These are phyloP conservation scores for Fonsecaea pedrosoi DNA, from an alignment of 2,329 filamentous ascomycete genomes.

Conservation along the genomic window DNA sequence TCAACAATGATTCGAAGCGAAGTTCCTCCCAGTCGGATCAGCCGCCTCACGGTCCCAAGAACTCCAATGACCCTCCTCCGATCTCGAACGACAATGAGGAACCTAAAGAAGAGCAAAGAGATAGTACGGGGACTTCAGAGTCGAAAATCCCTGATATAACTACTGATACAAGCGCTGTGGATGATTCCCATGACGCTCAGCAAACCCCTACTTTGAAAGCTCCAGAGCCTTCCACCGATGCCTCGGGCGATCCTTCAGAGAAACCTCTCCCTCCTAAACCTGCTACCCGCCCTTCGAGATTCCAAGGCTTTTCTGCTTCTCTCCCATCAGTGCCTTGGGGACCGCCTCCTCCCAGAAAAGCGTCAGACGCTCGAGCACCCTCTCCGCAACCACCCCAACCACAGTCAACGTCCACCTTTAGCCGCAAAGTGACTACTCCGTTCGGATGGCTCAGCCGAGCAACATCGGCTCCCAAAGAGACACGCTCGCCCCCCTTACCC, in stretches of 20 bases:
- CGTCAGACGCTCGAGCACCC: slow-evolving; percentile 40
- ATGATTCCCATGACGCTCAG: slow-evolving; percentile 25
- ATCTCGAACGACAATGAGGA: slow-evolving; percentile 12
- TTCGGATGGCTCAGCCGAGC: slow-evolving; percentile 61
- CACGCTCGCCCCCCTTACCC: slow-evolving; percentile 64
- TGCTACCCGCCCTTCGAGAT: slow-evolving; percentile 64
- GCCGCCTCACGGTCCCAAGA: slow-evolving; percentile 10
- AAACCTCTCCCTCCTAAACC: slow-evolving; percentile 44
- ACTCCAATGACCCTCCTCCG: slow-evolving; percentile 14
- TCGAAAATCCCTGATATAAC: slow-evolving; percentile 18
- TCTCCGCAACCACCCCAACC: slow-evolving; percentile 45
- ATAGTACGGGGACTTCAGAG: slow-evolving; percentile 20
- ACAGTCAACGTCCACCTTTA: slow-evolving; percentile 44
- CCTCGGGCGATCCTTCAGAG: slow-evolving; percentile 39
- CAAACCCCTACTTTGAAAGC: slow-evolving; percentile 22
- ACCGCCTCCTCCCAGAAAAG: slow-evolving; percentile 47
- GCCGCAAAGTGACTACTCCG: slow-evolving; percentile 82
- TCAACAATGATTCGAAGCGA: slow-evolving; percentile 27
- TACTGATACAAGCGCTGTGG: slow-evolving; percentile 9
- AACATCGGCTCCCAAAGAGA: slow-evolving; percentile 61
- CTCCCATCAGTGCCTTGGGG: slow-evolving; percentile 78
- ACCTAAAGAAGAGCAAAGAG: slow-evolving; percentile 17
- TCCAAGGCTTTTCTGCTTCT: slow-evolving; percentile 73
- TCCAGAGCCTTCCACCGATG: slow-evolving; percentile 15
- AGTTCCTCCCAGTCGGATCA: slow-evolving; percentile 22